Conservation (phyloP, 305 asterid genomes). For the Fraxinus sp. region DNA sequence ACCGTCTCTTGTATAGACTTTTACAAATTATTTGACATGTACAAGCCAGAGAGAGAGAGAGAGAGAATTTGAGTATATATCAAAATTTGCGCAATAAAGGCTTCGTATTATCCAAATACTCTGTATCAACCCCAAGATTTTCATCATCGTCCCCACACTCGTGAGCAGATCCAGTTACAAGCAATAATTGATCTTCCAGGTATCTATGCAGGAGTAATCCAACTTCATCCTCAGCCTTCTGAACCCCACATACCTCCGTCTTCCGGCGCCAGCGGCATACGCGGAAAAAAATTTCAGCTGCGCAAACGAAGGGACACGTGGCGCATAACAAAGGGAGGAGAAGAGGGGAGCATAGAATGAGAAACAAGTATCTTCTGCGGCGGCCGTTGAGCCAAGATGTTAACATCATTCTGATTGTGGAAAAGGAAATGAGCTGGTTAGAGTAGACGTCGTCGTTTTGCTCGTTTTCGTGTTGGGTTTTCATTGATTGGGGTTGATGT, state of each 20-base stretch:
- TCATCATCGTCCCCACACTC: constrained; percentile 28
- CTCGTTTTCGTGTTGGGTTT: background rate
- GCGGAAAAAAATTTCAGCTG: constrained; percentile 27
- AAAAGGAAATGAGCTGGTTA: constrained; percentile 10
- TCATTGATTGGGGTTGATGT: background rate
- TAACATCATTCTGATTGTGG: constrained; percentile 23
- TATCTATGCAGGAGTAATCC: constrained; percentile 32
- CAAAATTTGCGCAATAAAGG: constrained; percentile 35
- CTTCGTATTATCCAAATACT: constrained; percentile 44
- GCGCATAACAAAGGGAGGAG: constrained; percentile 32
- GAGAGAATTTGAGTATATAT: background rate
- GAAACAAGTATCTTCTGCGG: constrained; percentile 18
- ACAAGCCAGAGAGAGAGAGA: background rate
- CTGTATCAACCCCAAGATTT: constrained; percentile 41
- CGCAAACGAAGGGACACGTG: constrained; percentile 25
- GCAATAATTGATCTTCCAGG: constrained; percentile 39
- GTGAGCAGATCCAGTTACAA: constrained; percentile 30
- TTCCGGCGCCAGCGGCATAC: constrained; percentile 16
- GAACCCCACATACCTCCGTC: background rate
- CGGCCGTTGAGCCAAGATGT: constrained; percentile 25
- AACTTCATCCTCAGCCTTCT: constrained; percentile 14
- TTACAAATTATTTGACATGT: constrained; percentile 7
- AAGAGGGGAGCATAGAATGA: constrained; percentile 30
- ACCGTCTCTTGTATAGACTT: too few relatives aligned
- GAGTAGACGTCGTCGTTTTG: constrained; percentile 8